Percentiles rank a stretch among this genome's conserved stretches.
phyloP scores from a whole-genome alignment of 2,329 filamentous ascomycete genomes.

The Zymoseptoria brevis region DNA sequence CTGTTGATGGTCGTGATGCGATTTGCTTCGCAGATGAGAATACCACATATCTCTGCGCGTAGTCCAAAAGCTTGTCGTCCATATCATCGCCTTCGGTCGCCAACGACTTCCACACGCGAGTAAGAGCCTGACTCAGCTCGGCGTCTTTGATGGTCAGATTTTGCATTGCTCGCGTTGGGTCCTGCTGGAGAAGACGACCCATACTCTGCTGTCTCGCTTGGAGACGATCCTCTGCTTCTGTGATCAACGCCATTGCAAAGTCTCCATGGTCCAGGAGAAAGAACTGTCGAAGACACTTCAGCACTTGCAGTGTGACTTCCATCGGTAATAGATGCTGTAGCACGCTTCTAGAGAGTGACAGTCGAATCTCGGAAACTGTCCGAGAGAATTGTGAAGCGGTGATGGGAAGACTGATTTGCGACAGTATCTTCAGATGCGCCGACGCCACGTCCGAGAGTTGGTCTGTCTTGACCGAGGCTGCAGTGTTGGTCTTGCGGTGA shows the following conservation, averaged over 20 bases:
- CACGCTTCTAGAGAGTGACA: constrained; percentile 74
- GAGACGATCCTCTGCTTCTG: constrained; percentile 74
- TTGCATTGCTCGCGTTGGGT: constrained; percentile 45
- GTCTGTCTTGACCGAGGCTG: constrained; percentile 3
- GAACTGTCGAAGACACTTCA: constrained; percentile 75
- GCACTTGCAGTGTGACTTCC: constrained; percentile 64
- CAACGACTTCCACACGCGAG: constrained; percentile 70
- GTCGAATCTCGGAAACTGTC: constrained; percentile 66
- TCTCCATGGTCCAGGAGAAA: constrained; percentile 82
- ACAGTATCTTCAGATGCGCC: constrained; percentile 61
- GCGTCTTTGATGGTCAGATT: constrained; percentile 73
- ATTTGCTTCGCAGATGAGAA: constrained; percentile 52
- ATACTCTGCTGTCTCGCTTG: constrained; percentile 61
- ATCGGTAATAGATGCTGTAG: constrained; percentile 75
- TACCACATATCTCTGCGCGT: constrained; percentile 68
- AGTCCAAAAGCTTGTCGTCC: constrained; percentile 66
- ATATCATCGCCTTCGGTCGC: constrained; percentile 70
- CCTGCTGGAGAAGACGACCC: constrained; percentile 45
- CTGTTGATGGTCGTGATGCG: constrained; percentile 32
- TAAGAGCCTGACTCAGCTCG: constrained; percentile 69
- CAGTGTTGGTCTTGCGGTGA: constrained; percentile 13
- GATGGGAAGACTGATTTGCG: constrained; percentile 64
- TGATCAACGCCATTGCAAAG: constrained; percentile 79
- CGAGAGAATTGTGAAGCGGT: constrained; percentile 61
- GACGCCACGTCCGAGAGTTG: constrained; percentile 51